Evolutionary conservation across 495 filamentous ascomycete species (phyloP), one percentile per base, ranked within the genome.

Genomic region (Penicillium atrosanguineum): DNA sequence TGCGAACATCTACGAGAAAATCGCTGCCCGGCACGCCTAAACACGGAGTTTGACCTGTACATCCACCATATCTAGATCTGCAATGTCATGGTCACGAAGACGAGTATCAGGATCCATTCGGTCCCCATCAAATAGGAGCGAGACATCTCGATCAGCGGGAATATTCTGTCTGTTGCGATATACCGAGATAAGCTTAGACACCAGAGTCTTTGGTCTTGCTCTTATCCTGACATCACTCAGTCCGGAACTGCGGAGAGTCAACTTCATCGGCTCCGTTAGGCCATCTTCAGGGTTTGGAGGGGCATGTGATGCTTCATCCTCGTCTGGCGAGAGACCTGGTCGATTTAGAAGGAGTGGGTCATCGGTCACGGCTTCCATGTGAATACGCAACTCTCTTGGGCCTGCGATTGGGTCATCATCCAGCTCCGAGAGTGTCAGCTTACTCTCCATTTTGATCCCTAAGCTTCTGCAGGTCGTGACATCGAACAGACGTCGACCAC

Each of bases 41-140:
- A 19, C 7, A 3, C 6, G 1, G 54, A 50, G 79, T 62, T 75
- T 84, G 48, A 92, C 59, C 55, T 86, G 77, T 45, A 93, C 88
- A 64, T 95, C 91, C 36, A 96, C 63, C 47, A 83, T 77, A 61
- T 95, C 92, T 68, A 85, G 77, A 59, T 97, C 88, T 14, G 80
- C 80, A 37, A 97, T 76, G 12, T 95, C 91, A n/a, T 87, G 76
- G 36, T 88, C 83, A 18, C 66, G 72, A 5, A 96, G 72, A 21
- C 75, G 78, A 25, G 79, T 77, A 5, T 81, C 73, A 0, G 84
- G 78, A 1, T 83, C 79, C 20, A 96, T 68, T 41, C 73, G 70
- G 42, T 95, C 91, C 16, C 93, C 93, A 56, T 97, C 93, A 68
- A 93, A 94, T 46, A 79, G 70, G 0, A 96, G 72, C 12, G 77